Evolutionary conservation across 768 basidiomycete genomes (phyloP), one percentile per base, ranked within the genome.

Genomic region (Termitomyces eurrhizus): DNA sequence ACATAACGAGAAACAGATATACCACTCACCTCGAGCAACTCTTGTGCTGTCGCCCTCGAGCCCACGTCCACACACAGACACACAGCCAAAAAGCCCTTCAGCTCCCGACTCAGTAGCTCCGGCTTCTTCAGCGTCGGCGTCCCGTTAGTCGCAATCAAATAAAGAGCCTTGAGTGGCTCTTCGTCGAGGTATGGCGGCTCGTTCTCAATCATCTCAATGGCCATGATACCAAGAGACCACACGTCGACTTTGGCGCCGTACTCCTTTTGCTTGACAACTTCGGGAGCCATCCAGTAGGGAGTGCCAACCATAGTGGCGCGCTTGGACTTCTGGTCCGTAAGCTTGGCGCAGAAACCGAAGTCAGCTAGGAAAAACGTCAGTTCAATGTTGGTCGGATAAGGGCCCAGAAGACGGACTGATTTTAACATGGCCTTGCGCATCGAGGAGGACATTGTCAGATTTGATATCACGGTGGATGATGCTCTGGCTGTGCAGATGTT

Each of bases 201-300:
- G 68, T 93, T 95, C 74, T 98, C 95, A 64, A 98, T 95, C 95
- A 98, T 98, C 80, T 98, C 93, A 62, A 98, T 98, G 5, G 94
- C 94, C 94, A 97, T 95, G 75, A 98, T 97, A 5, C 95, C 95
- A 9, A 97, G 83, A 13, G 92, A 94, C 95, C 95, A 97, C 54
- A 97, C 93, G 67, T 96, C 95, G 24, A 96, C 95, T 73, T 96
- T 96, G 29, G 93, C 92, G 50, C 95, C 94, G 69, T 97, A 97
- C 73, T 95, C 93, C 75, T 96, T 95, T 72, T 95, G 92, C 76
- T 94, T 95, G 68, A 97, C 94, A 56, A 97, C 93, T 73, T 97
- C 95, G n/a, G 95, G 95, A 3, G 95, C 95, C 95, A 97, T 97
- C 95, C 95, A 96, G 74, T 96, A 96, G 1, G 95, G 95, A 12